phyloP scores from a whole-genome alignment of 495 filamentous ascomycete genomes.

The Penicilliopsis zonata region DNA sequence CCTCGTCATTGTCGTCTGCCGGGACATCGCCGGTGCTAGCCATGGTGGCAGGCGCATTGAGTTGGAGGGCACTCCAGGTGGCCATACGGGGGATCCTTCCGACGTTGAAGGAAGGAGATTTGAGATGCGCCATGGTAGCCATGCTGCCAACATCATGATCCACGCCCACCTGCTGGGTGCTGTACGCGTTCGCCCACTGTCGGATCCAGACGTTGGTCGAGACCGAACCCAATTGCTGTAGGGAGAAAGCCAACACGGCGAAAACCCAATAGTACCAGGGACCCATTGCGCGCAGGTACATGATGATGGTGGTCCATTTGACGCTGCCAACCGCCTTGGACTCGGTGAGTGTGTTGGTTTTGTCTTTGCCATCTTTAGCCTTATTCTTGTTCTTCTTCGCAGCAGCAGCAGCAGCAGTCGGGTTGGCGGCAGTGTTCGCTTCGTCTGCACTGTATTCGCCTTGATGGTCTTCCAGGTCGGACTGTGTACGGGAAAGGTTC shows the following conservation, averaged over 20 bases:
- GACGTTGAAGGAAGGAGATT: slow-evolving; percentile 28
- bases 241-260: slow-evolving; percentile 57
- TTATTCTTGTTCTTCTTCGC: slow-evolving; percentile 38
- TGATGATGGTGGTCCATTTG: slow-evolving; percentile 67
- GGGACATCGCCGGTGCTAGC: slow-evolving; percentile 26
- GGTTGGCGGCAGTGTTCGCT: slow-evolving; percentile 26
- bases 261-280: slow-evolving; percentile 86
- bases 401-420: slow-evolving; percentile 8
- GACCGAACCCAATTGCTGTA: slow-evolving; percentile 74
- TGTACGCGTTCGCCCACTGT: slow-evolving; percentile 68
- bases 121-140: slow-evolving; percentile 26
- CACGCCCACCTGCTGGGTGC: slow-evolving; percentile 11
- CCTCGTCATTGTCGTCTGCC: too few species aligned
- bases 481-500: slow-evolving; percentile 63
- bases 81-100: slow-evolving; percentile 26
- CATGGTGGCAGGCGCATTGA: slow-evolving; percentile 11
- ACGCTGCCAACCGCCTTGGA: slow-evolving; percentile 73
- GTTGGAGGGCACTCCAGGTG: slow-evolving; percentile 15
- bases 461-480: slow-evolving; percentile 30
- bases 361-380: too few species aligned
- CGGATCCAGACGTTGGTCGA: slow-evolving; percentile 90
- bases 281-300: slow-evolving; percentile 86
- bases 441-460: slow-evolving; percentile 6
- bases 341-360: too few species aligned
- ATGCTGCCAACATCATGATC: slow-evolving; percentile 25